These are phyloP conservation scores for Saccharata proteae DNA, from an alignment of 2,329 filamentous ascomycete species.

Conservation along the genomic window DNA sequence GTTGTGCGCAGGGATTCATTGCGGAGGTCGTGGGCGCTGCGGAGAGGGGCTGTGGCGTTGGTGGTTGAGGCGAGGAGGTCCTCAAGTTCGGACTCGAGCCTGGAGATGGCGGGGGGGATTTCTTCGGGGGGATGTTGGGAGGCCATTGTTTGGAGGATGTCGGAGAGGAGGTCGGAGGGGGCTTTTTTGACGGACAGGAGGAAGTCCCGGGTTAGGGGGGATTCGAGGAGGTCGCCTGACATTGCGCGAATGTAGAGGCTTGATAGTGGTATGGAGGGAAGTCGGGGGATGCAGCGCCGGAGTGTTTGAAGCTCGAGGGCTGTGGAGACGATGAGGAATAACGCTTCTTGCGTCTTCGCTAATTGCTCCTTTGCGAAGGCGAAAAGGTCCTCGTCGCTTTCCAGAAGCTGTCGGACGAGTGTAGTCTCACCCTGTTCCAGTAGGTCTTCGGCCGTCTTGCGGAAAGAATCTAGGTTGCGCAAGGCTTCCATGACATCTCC, in stretches of 20 bases:
- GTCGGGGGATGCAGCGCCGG: constrained; percentile 26
- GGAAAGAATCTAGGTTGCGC: constrained; percentile 59
- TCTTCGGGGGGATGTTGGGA: constrained; percentile 12
- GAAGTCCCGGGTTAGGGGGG: constrained; percentile 41
- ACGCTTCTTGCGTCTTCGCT: constrained; percentile 25
- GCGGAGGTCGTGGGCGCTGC: constrained; percentile 64
- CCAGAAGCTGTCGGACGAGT: constrained; percentile 42
- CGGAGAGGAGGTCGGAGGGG: constrained; percentile 40
- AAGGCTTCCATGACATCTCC: constrained; percentile 54
- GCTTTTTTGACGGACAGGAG: constrained; percentile 49
- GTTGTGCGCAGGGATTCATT: constrained; percentile 61
- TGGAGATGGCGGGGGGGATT: neutral
- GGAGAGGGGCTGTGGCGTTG: constrained; percentile 41
- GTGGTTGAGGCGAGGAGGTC: constrained; percentile 3
- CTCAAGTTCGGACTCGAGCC: constrained; percentile 1
- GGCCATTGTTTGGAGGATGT: constrained; percentile 30
- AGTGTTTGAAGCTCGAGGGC: constrained; percentile 22
- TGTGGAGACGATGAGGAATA: constrained; percentile 27
- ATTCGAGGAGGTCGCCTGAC: constrained; percentile 40
- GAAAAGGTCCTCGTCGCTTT: constrained; percentile 47
- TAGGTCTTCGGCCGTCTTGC: constrained; percentile 24
- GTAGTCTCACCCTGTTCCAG: constrained; percentile 26
- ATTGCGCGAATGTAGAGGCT: constrained; percentile 51
- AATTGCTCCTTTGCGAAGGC: constrained; percentile 26
- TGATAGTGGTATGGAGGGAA: constrained; percentile 25